Conservation (phyloP, 2,329 filamentous ascomycete genomes). For the Plenodomus biglobosus region DNA sequence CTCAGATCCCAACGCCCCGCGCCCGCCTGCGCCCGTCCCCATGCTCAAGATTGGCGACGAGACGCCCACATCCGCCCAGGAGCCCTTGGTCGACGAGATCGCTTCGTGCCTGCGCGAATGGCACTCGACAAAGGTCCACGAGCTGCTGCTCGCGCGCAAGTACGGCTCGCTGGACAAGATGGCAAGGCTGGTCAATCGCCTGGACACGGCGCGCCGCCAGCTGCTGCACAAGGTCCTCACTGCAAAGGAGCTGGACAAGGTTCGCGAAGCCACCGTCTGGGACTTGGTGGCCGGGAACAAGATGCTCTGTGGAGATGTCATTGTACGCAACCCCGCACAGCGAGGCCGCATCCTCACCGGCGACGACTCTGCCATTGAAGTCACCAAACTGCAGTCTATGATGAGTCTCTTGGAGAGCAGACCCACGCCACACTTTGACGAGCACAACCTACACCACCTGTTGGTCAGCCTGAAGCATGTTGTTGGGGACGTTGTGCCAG, state of each 20-base stretch:
- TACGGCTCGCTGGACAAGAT: conserved; percentile 81
- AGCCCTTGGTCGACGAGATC: conserved; percentile 95
- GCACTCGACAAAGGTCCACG: conserved; percentile 96
- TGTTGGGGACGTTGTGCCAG: conserved; percentile 72
- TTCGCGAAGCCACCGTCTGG: conserved; percentile 93
- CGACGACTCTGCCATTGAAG: conserved; percentile 88
- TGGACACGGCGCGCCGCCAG: conserved; percentile 84
- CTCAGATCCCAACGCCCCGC: conserved; percentile 65
- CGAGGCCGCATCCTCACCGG: conserved; percentile 84
- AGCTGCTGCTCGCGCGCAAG: conserved; percentile 78
- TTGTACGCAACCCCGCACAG: conserved; percentile 84
- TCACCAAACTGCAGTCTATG: conserved; percentile 87
- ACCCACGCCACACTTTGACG: conserved; percentile 67
- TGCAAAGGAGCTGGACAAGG: conserved; percentile 72
- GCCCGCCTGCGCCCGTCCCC: conserved; percentile 88
- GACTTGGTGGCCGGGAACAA: conserved; percentile 93
- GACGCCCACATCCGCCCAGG: conserved; percentile 82
- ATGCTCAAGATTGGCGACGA: conserved; percentile 98
- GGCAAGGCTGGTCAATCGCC: conserved; percentile 74
- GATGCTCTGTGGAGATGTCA: conserved; percentile 87
- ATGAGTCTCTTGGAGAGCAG: conserved; percentile 91
- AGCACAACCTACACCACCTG: conserved; percentile 76
- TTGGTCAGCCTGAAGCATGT: conserved; percentile 83
- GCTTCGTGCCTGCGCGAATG: conserved; percentile 95
- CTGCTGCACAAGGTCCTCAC: conserved; percentile 94